A percentile compares a stretch with the other conserved stretches of the same genome.
These are phyloP conservation scores for Annulohypoxylon truncatum DNA, from an alignment of 2,329 filamentous ascomycete genomes.

Conservation along the genomic window DNA sequence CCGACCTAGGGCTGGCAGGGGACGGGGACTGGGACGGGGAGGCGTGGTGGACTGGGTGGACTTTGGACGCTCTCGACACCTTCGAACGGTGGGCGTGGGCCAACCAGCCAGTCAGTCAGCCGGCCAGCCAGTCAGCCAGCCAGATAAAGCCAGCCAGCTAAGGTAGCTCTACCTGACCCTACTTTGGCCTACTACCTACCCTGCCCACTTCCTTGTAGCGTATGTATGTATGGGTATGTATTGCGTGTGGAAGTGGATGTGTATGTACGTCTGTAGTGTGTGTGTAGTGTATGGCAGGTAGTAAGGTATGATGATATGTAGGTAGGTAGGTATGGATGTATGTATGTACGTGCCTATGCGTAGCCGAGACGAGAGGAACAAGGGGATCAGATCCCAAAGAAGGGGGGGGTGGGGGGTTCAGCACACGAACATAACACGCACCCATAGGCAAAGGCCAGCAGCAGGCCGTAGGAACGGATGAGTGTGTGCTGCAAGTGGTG, in stretches of 20 bases:
- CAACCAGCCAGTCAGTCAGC: constrained; percentile 6
- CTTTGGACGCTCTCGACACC: constrained; percentile 35
- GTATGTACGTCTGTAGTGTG: constrained; percentile 13
- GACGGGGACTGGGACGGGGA: constrained; percentile 41
- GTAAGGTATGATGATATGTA: constrained; percentile 4
- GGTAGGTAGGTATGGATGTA: constrained; percentile 17
- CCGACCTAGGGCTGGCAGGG: constrained; percentile 48
- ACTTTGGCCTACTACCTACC: constrained; percentile 20
- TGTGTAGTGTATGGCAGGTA: constrained; percentile 1
- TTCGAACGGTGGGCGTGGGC: constrained; percentile 39
- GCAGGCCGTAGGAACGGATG: constrained; percentile 34
- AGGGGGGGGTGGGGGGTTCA: constrained; percentile 36
- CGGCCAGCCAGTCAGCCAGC: constrained; percentile 10
- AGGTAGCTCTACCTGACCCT: constrained; percentile 23
- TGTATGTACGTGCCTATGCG: constrained; percentile 38
- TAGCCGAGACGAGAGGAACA: constrained; percentile 40
- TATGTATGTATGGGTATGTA: constrained; percentile 20
- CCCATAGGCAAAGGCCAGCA: constrained; percentile 10
- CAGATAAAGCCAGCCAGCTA: constrained; percentile 20
- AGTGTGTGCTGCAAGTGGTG: constrained; percentile 44
- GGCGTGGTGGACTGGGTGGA: constrained; percentile 23
- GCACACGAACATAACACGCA: constrained; percentile 26
- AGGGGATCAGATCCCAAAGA: constrained; percentile 39
- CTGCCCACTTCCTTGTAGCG: constrained; percentile 13
- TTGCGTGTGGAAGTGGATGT: constrained; percentile 18